Evolutionary conservation across 2,329 filamentous ascomycete genomes (phyloP).

Genomic region (Blastomyces silverae): DNA sequence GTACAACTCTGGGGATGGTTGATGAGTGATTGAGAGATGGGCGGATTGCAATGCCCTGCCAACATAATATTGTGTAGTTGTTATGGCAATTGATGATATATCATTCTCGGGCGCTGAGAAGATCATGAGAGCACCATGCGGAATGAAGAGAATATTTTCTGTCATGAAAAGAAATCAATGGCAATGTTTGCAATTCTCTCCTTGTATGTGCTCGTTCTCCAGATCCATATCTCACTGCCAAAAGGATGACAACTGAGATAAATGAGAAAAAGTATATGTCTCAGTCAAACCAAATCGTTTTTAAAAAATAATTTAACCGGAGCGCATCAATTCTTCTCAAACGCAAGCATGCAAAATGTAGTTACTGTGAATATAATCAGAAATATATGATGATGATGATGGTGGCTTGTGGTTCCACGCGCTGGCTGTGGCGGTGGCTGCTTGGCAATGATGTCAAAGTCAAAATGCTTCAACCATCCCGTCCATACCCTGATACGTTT

Average conservation of each 20-base stretch:
- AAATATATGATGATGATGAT: not conserved
- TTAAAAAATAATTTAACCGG: not conserved
- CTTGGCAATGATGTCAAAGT: not conserved
- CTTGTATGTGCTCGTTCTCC: no score
- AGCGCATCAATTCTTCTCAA: not conserved
- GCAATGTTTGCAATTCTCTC: no score
- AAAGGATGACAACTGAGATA: not conserved
- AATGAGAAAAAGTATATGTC: not conserved
- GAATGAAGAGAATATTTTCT: not conserved
- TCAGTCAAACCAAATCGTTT: not conserved
- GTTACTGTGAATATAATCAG: no score
- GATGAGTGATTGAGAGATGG: not conserved
- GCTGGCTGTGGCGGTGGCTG: not conserved
- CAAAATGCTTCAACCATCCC: not conserved
- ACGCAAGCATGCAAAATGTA: not conserved
- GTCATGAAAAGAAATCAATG: not conserved
- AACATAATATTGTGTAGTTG: not conserved
- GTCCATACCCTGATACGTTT: not conserved
- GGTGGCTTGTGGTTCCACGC: not conserved
- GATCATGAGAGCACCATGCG: not conserved
- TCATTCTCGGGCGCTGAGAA: not conserved
- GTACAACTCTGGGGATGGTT: not conserved
- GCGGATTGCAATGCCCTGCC: not conserved
- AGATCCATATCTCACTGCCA: not conserved
- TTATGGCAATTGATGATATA: slow-evolving; percentile 1